Evolutionary conservation across 2,329 filamentous ascomycete genomes (phyloP).

Genomic region (Fusarium solani-melongenae): DNA sequence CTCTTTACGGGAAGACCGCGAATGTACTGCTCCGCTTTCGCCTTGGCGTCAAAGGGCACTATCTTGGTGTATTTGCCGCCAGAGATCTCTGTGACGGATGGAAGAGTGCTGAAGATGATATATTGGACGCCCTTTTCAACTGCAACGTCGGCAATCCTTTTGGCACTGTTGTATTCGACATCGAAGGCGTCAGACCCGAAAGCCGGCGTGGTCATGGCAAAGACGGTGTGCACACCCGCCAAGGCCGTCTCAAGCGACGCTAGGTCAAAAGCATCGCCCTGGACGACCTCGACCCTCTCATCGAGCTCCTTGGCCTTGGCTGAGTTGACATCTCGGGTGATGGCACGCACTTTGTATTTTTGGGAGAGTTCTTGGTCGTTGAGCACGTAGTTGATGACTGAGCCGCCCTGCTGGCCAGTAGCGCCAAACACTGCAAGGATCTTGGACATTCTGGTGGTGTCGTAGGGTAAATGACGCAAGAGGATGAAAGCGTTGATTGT

Average conservation of each 20-base stretch:
- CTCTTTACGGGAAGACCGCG: constrained; percentile 56
- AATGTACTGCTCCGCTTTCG: constrained; percentile 63
- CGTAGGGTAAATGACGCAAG: not conserved
- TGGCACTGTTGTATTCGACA: constrained; percentile 52
- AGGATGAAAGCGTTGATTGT: not conserved
- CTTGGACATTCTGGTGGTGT: constrained; percentile 42
- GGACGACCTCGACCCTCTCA: constrained; percentile 47
- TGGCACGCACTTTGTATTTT: constrained; percentile 60
- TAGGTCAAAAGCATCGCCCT: constrained; percentile 54
- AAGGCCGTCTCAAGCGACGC: constrained; percentile 55
- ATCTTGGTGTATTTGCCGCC: constrained; percentile 48
- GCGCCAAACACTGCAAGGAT: constrained; percentile 61
- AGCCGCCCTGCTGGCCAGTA: constrained; percentile 63
- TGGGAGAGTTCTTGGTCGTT: constrained; percentile 56
- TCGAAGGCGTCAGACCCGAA: constrained; percentile 49
- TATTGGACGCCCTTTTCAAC: constrained; percentile 51
- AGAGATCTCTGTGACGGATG: constrained; percentile 48
- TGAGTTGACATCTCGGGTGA: constrained; percentile 58
- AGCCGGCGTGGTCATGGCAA: constrained; percentile 57
- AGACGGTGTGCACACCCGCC: constrained; percentile 58
- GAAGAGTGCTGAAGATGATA: constrained; percentile 55
- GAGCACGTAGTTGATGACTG: constrained; percentile 58
- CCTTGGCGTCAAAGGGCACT: constrained; percentile 63
- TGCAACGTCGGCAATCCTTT: constrained; percentile 52
- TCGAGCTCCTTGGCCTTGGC: constrained; percentile 46